phyloP scores from a whole-genome alignment of 208 protist species.

The Wallacemonas sp. region DNA sequence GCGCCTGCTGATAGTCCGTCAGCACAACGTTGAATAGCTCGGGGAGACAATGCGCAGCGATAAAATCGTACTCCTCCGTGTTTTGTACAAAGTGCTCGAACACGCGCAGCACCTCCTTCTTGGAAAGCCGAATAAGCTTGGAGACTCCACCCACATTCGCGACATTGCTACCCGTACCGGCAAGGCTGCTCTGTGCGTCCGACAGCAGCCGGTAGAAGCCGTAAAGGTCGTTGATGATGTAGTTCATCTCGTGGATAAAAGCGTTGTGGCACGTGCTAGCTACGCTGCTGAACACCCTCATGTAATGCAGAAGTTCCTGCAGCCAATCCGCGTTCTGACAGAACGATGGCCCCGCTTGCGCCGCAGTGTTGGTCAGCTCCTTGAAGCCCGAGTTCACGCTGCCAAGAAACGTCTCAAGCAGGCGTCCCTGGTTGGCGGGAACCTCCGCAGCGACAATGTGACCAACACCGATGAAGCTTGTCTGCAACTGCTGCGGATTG shows the following conservation, averaged over 20 bases:
- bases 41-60: slow-evolving; percentile 91
- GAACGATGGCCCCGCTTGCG: slow-evolving; percentile 44
- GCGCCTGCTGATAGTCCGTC: slow-evolving; percentile 92
- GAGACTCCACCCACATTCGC: slow-evolving; percentile 24
- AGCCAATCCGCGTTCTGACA: slow-evolving; percentile 55
- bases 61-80: slow-evolving; percentile 82
- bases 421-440: slow-evolving; percentile 26
- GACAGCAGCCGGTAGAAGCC: slow-evolving; percentile 94
- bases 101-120: slow-evolving; percentile 95
- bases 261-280: slow-evolving; percentile 85
- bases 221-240: slow-evolving; percentile 95
- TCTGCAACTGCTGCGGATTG: slow-evolving; percentile 91
- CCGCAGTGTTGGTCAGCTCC: slow-evolving; percentile 50
- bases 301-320: slow-evolving; percentile 88
- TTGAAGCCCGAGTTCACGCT: slow-evolving; percentile 89
- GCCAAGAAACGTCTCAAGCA: slow-evolving; percentile 89
- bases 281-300: slow-evolving; percentile 94
- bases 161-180: slow-evolving; percentile 4
- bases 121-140: slow-evolving; percentile 90
- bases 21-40: slow-evolving; percentile 95
- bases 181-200: slow-evolving; percentile 23
- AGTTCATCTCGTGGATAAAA: slow-evolving; percentile 93
- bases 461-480: slow-evolving; percentile 97
- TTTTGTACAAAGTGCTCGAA: slow-evolving; percentile 94
- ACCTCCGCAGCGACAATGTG: slow-evolving; percentile 89